phyloP scores from a whole-genome alignment of 257 asterid genomes.

The Solanum clarkiae region DNA sequence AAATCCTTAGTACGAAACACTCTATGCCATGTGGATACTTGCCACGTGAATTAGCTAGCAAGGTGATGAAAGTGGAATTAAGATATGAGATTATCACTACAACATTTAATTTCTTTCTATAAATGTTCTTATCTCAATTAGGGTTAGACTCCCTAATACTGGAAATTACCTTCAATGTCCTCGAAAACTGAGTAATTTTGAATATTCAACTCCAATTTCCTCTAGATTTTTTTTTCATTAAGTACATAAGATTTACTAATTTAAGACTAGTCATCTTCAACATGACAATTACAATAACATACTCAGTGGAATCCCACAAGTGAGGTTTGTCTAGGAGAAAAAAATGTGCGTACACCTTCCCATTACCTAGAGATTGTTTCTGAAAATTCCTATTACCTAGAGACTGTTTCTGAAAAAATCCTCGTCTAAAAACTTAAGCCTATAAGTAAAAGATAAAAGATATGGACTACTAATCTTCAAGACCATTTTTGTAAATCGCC shows the following conservation, averaged over 20 bases:
- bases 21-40: not conserved
- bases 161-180: not conserved
- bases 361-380: too few relatives aligned
- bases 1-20: not conserved
- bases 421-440: too few relatives aligned
- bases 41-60: not conserved
- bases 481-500: not conserved
- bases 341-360: too few relatives aligned
- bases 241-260: not conserved
- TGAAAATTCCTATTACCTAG: too few relatives aligned
- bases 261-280: too few relatives aligned
- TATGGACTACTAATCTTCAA: too few relatives aligned
- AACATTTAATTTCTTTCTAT: not conserved
- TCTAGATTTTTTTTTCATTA: not conserved
- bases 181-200: not conserved
- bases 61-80: not conserved
- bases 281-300: too few relatives aligned
- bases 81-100: not conserved
- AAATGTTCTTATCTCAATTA: not conserved
- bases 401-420: too few relatives aligned
- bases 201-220: not conserved
- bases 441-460: too few relatives aligned
- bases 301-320: fast-evolving
- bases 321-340: too few relatives aligned
- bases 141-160: not conserved